Evolutionary conservation across 2,329 filamentous ascomycete species (phyloP).

Genomic region (Cordyceps javanica): DNA sequence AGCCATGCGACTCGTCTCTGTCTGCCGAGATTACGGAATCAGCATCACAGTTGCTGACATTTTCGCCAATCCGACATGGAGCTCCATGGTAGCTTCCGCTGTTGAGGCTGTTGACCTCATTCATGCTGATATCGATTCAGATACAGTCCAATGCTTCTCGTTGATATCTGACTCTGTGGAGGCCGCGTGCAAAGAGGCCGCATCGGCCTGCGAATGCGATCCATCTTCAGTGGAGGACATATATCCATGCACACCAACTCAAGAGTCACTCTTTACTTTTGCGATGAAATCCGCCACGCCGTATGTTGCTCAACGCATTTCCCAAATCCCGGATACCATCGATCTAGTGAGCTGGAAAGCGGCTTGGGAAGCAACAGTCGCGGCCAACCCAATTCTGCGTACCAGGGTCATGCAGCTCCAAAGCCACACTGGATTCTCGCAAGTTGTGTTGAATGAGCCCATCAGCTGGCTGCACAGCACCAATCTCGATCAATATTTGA

Average conservation of each 20-base stretch:
- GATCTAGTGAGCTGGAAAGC: slow-evolving; percentile 28
- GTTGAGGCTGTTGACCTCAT: no score
- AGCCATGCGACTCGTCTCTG: slow-evolving; percentile 30
- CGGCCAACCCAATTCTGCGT: slow-evolving; percentile 36
- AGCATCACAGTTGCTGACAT: slow-evolving; percentile 41
- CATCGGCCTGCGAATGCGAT: slow-evolving; percentile 33
- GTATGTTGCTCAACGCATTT: slow-evolving; percentile 47
- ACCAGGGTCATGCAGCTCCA: slow-evolving; percentile 43
- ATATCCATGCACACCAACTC: slow-evolving; percentile 48
- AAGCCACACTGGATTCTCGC: slow-evolving; percentile 37
- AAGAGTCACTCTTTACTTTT: no score
- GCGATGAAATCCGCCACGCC: no score
- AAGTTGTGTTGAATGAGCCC: no score
- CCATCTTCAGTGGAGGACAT: slow-evolving; percentile 39
- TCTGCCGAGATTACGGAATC: no score
- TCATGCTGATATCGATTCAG: no score
- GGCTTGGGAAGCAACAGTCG: slow-evolving; percentile 32
- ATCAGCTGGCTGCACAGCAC: slow-evolving; percentile 36
- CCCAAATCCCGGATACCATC: slow-evolving; percentile 36
- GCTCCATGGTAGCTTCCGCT: no score
- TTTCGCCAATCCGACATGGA: slow-evolving; percentile 40
- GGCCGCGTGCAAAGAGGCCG: slow-evolving; percentile 30
- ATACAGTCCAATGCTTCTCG: no score
- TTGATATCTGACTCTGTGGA: no score
- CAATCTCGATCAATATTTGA: no score